phyloP scores from a whole-genome alignment of 75 land plant genomes.

The Gnetum montanum region DNA sequence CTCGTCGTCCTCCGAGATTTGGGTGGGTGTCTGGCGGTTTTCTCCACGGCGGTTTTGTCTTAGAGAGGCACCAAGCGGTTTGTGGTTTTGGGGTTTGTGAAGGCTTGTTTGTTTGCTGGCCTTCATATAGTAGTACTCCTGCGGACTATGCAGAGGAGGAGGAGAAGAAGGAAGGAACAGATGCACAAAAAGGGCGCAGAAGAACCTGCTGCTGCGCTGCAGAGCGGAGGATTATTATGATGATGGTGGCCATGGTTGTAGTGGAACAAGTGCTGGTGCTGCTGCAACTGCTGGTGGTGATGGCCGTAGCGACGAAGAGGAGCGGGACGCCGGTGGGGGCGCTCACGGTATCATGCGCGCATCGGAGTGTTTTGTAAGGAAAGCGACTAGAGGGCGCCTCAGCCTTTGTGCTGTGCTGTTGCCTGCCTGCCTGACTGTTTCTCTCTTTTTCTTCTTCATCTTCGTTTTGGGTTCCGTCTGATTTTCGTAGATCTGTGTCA shows the following conservation, averaged over 20 bases:
- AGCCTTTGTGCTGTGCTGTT: too few species aligned
- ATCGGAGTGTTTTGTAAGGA: slow-evolving; percentile 9
- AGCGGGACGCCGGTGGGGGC: not conserved
- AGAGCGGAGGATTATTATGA: not conserved
- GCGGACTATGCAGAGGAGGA: not conserved
- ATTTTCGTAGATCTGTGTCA: not conserved
- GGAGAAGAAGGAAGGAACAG: not conserved
- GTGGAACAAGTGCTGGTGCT: not conserved
- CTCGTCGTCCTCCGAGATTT: too few species aligned
- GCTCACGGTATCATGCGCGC: not conserved
- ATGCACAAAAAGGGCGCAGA: too few species aligned
- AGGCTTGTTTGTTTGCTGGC: slow-evolving; percentile 10
- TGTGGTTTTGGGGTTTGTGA: not conserved
- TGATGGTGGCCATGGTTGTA: not conserved
- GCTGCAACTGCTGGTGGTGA: too few species aligned
- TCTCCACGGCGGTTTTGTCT: not conserved
- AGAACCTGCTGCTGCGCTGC: too few species aligned
- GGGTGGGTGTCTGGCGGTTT: too few species aligned
- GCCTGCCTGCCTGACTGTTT: too few species aligned
- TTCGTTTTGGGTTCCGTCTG: not conserved
- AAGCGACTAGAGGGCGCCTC: slow-evolving; percentile 4
- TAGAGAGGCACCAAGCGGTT: slow-evolving; percentile 4
- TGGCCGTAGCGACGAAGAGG: not conserved
- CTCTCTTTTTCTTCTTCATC: not conserved
- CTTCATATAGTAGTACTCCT: slow-evolving; percentile 8